Base-by-base conservation (phyloP, 2,329 filamentous ascomycete species). In the Claviceps sp. region DNA sequence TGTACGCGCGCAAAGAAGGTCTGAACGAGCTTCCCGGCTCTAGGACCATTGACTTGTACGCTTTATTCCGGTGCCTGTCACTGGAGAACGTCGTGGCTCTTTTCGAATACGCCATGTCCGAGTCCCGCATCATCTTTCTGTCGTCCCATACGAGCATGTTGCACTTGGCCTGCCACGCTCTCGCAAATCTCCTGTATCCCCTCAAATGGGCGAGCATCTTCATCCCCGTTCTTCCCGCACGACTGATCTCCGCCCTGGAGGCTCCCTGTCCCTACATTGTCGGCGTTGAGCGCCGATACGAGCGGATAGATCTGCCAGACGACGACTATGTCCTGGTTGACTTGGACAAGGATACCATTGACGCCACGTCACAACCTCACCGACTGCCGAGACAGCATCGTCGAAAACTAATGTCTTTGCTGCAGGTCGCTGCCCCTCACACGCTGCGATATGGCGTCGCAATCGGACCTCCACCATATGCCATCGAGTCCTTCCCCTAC, bases 131-230 rank as follows among this genome's bases (percentile, higher is more conserved):
- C 67, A 95, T 98, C 63, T 83, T 98, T 57, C 75, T 97, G 20
- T 97, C 93, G 8, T 95, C 90, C 1, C 90, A 98, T 65, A 93
- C 91, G 1, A 85, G 89, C 49, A 97, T 98, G 93, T 77, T 98
- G 53, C 89, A 97, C 62, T 78, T 97, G 45, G 91, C 89, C 38
- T 94, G 86, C 61, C 83, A 89, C 65, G 89, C 91, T n/a, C 72
- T 97, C 52, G 79, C 80, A 36, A 90, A 84, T 65, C 72, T 97
- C 39, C 71, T 98, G 20, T 98, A 95, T 64, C 91, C 90, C 7
- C 72, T 97, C 50, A 86, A 88, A 57, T 97, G 93, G 91, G 81
- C 87, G 3, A 94, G 90, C 59, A 88, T 97, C 47, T 89, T 95
- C 64, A 96, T 97, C 56, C 91, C 91, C 2, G 78, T 97, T 37